Percentiles rank a stretch among this genome's conserved stretches.
phyloP scores from a whole-genome alignment of 164 flowering plant genomes.

The Brasenia schreberi region DNA sequence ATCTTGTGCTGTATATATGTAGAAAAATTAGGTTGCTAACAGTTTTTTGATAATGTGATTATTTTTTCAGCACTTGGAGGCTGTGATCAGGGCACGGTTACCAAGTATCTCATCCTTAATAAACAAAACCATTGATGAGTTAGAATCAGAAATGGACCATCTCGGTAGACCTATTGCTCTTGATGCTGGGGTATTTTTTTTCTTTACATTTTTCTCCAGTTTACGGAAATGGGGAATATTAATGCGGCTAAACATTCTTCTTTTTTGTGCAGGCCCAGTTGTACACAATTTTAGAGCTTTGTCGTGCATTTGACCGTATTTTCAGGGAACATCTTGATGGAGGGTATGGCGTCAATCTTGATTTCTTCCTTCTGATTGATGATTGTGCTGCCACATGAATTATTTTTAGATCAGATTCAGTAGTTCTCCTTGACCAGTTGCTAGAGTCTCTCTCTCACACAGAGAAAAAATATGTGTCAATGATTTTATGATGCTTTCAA shows the following conservation, averaged over 20 bases:
- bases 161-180: slow-evolving; percentile 60
- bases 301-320: slow-evolving; percentile 78
- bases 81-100: slow-evolving; percentile 44
- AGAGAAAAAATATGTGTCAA: no score
- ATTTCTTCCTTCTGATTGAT: not conserved
- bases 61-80: slow-evolving; percentile 57
- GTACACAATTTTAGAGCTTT: slow-evolving; percentile 64
- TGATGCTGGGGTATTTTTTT: slow-evolving; percentile 64
- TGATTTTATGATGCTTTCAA: no score
- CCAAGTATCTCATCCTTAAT: slow-evolving; percentile 54
- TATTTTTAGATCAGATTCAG: not conserved
- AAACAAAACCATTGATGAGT: slow-evolving; percentile 51
- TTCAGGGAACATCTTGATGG: slow-evolving; percentile 89
- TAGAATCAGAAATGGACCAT: slow-evolving; percentile 50
- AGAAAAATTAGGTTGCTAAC: not conserved
- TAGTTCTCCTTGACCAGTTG: not conserved
- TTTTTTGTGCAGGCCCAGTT: slow-evolving; percentile 53
- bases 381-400: not conserved
- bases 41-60: not conserved
- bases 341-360: slow-evolving; percentile 29
- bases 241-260: not conserved
- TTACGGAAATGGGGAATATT: not conserved
- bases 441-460: not conserved
- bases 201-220: not conserved
- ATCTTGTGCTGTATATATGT: not conserved